Evolutionary conservation across 768 basidiomycete genomes (phyloP).

Genomic region (Tulasnella sp.): DNA sequence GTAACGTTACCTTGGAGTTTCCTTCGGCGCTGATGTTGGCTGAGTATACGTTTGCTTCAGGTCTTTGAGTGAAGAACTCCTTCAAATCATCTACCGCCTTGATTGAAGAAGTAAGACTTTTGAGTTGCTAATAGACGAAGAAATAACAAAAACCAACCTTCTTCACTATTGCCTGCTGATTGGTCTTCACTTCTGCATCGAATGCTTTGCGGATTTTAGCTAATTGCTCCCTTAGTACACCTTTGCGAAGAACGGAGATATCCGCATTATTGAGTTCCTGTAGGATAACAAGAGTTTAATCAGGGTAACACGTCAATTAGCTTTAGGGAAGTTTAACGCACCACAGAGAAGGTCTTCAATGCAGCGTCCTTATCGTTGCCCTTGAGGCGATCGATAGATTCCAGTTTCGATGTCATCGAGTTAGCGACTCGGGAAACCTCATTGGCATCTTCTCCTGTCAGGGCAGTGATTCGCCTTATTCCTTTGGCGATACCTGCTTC

Average conservation of each 20-base stretch:
- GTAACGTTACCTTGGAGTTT: conserved; percentile 60
- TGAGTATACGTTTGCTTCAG: conserved; percentile 55
- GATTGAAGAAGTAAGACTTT: not conserved
- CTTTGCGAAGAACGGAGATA: conserved; percentile 76
- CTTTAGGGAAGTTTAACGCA: conserved; percentile 28
- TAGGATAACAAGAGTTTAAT: conserved; percentile 1
- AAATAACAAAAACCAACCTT: conserved; percentile 34
- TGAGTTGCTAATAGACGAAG: not conserved
- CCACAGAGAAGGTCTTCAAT: conserved; percentile 67
- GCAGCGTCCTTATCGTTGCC: conserved; percentile 80
- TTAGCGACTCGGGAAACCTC: conserved; percentile 60
- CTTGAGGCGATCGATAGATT: conserved; percentile 41
- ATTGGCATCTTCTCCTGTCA: conserved; percentile 88
- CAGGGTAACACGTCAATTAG: not conserved
- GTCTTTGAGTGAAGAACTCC: conserved; percentile 65
- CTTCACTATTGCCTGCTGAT: conserved; percentile 62
- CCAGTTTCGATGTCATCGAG: conserved; percentile 47
- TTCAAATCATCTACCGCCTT: conserved; percentile 60
- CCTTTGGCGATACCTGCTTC: conserved; percentile 98
- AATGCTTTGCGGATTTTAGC: conserved; percentile 62
- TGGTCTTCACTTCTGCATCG: conserved; percentile 75
- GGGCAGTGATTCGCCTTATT: conserved; percentile 83
- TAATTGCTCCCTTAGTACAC: conserved; percentile 62
- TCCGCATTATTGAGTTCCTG: conserved; percentile 84
- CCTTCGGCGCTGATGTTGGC: conserved; percentile 63